phyloP scores from a whole-genome alignment of 768 basidiomycete genomes.

The Pleurotus giganteus region DNA sequence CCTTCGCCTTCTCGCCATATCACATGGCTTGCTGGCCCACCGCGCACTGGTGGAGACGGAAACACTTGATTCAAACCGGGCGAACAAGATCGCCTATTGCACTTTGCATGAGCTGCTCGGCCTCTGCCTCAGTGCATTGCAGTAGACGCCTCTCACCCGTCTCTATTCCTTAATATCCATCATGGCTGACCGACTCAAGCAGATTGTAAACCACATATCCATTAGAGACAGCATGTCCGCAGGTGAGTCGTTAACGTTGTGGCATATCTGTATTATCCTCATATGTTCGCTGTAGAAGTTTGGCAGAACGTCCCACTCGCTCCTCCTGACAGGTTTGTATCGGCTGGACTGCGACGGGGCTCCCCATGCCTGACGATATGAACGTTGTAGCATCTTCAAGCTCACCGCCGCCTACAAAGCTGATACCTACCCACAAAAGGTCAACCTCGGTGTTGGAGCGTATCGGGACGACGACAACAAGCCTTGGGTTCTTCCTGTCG shows the following conservation, averaged over 20 bases:
- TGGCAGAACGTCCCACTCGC: slow-evolving; percentile 81
- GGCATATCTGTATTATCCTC: slow-evolving; percentile 11
- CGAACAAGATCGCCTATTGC: no score
- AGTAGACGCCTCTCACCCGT: neutral
- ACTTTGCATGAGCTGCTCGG: no score
- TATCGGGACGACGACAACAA: slow-evolving; percentile 87
- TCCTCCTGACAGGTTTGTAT: slow-evolving; percentile 74
- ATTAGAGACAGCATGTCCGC: slow-evolving; percentile 30
- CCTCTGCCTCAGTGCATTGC: neutral
- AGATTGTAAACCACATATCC: slow-evolving; percentile 54
- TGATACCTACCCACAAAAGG: slow-evolving; percentile 71
- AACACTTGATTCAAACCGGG: neutral
- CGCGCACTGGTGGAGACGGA: neutral
- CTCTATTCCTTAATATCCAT: neutral
- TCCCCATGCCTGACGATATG: neutral
- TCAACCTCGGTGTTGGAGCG: slow-evolving; percentile 92
- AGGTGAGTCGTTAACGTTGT: slow-evolving; percentile 37
- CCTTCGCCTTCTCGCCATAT: neutral
- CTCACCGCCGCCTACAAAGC: slow-evolving; percentile 87
- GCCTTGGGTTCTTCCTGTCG: slow-evolving; percentile 90
- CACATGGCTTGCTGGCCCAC: no score
- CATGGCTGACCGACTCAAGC: slow-evolving; percentile 61
- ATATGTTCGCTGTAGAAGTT: slow-evolving; percentile 43
- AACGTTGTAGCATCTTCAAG: slow-evolving; percentile 73
- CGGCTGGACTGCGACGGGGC: neutral